phyloP scores from a whole-genome alignment of 1,284 basidiomycete genomes.

The Sphaerobolus stellatus region DNA sequence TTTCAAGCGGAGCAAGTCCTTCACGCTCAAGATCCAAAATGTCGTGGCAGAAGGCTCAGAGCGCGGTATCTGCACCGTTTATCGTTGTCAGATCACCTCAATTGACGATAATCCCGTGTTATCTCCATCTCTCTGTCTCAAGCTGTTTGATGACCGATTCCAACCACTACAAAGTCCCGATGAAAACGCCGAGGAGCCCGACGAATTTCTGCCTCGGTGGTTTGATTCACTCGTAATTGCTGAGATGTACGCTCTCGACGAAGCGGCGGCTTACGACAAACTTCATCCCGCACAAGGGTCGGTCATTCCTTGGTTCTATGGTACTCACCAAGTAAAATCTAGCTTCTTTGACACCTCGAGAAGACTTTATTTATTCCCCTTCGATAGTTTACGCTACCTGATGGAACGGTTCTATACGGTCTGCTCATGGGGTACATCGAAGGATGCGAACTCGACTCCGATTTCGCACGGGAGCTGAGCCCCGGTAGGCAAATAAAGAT shows the following conservation, averaged over 20 bases:
- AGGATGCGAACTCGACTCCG: neutral
- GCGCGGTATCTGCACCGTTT: neutral
- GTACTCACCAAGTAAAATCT: slow-evolving; percentile 23
- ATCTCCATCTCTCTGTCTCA: slow-evolving; percentile 21
- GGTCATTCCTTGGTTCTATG: slow-evolving; percentile 28
- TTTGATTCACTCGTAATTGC: neutral
- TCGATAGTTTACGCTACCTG: neutral
- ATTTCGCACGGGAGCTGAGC: neutral
- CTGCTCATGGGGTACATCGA: neutral
- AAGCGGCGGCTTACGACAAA: slow-evolving; percentile 23
- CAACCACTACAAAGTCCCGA: slow-evolving; percentile 13
- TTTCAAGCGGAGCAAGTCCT: neutral
- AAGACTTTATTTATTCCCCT: neutral
- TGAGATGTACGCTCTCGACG: slow-evolving; percentile 14
- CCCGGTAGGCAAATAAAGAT: neutral
- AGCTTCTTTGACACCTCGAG: slow-evolving; percentile 47
- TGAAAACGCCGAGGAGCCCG: slow-evolving; percentile 10
- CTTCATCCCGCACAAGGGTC: slow-evolving; percentile 23
- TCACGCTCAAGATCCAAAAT: neutral
- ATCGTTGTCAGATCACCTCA: slow-evolving; percentile 20
- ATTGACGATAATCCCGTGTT: slow-evolving; percentile 19
- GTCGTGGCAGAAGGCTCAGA: neutral
- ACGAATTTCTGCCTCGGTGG: neutral
- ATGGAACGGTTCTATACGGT: neutral
- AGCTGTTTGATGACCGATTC: slow-evolving; percentile 26